Conservation (phyloP, 306 rosid species). For the Arachis stenosperma region DNA sequence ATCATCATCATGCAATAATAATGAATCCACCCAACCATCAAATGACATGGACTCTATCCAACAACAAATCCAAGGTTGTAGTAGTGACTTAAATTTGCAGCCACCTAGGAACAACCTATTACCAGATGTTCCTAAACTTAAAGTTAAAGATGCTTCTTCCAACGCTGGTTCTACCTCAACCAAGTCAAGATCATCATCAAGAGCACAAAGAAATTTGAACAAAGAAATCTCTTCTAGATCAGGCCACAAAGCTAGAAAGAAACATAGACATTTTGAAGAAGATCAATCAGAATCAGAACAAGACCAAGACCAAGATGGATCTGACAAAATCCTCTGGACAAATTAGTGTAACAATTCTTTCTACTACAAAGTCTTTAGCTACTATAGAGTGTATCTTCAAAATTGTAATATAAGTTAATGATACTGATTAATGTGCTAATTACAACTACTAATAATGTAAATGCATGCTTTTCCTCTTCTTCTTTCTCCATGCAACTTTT, state of each 20-base stretch:
- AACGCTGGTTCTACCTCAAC: conserved; percentile 42
- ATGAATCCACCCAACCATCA: conserved; percentile 33
- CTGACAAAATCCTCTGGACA: conserved; percentile 37
- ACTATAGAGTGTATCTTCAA: conserved; percentile 13
- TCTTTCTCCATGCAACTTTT: not conserved
- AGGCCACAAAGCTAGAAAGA: conserved; percentile 35
- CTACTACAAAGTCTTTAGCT: conserved; percentile 18
- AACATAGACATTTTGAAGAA: conserved; percentile 42
- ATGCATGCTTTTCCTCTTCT: not conserved
- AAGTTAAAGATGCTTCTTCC: conserved; percentile 47
- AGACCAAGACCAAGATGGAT: conserved; percentile 27
- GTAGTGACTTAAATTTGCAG: conserved; percentile 39
- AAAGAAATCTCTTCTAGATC: conserved; percentile 23
- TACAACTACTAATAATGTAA: not conserved
- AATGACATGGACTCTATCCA: conserved; percentile 33
- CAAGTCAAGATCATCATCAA: conserved; percentile 47
- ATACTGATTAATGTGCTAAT: not conserved
- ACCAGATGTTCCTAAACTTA: conserved; percentile 51
- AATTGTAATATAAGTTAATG: not conserved
- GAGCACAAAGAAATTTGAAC: conserved; percentile 24
- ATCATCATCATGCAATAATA: not conserved
- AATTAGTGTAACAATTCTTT: conserved; percentile 22
- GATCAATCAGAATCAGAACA: not conserved
- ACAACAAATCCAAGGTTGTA: conserved; percentile 11
- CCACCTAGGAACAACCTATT: conserved; percentile 5